Percentiles rank a stretch among this genome's conserved stretches.
phyloP scores from a whole-genome alignment of 352 stramenopile genomes.

The Phytophthora agathidicida region DNA sequence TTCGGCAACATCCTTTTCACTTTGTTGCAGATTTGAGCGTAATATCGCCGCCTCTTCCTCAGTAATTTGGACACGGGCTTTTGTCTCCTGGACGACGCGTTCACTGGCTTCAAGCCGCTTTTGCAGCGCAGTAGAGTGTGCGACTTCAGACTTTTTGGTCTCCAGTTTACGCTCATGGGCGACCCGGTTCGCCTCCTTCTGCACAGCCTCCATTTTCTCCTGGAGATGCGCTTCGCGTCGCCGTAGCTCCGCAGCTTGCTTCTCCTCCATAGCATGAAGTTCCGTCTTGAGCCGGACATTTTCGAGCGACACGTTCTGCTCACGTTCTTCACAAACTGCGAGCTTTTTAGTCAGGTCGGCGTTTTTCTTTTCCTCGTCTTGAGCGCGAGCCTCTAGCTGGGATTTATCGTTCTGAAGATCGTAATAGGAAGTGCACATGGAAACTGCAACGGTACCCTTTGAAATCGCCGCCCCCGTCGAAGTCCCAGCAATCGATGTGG shows the following conservation, averaged over 20 bases:
- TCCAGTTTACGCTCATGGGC: slow-evolving; percentile 61
- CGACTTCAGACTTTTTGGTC: slow-evolving; percentile 37
- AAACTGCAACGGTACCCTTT: slow-evolving; percentile 46
- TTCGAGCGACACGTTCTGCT: slow-evolving; percentile 28
- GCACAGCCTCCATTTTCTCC: slow-evolving; percentile 56
- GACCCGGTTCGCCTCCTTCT: slow-evolving; percentile 57
- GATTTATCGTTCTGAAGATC: slow-evolving; percentile 78
- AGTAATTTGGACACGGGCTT: slow-evolving; percentile 9
- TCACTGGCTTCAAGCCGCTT: slow-evolving; percentile 32
- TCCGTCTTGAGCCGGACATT: slow-evolving; percentile 49
- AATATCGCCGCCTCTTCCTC: slow-evolving; percentile 27
- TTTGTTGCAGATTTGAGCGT: slow-evolving; percentile 11
- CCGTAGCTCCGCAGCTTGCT: slow-evolving; percentile 45
- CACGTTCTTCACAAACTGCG: slow-evolving; percentile 12
- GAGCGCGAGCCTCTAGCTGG: slow-evolving; percentile 47
- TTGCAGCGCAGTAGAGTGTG: slow-evolving; percentile 17
- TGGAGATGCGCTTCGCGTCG: slow-evolving; percentile 38
- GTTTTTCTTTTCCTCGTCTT: slow-evolving; percentile 41
- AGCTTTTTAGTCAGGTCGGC: slow-evolving; percentile 36
- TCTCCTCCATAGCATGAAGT: slow-evolving; percentile 59
- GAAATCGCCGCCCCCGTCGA: slow-evolving; percentile 13
- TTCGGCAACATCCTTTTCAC: slow-evolving; percentile 11
- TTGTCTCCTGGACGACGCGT: slow-evolving; percentile 18
- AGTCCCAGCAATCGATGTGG: slow-evolving; percentile 15
- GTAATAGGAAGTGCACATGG: slow-evolving; percentile 89